Evolutionary conservation across 352 stramenopile genomes (phyloP).

Genomic region (Phytopythium mirpurense): DNA sequence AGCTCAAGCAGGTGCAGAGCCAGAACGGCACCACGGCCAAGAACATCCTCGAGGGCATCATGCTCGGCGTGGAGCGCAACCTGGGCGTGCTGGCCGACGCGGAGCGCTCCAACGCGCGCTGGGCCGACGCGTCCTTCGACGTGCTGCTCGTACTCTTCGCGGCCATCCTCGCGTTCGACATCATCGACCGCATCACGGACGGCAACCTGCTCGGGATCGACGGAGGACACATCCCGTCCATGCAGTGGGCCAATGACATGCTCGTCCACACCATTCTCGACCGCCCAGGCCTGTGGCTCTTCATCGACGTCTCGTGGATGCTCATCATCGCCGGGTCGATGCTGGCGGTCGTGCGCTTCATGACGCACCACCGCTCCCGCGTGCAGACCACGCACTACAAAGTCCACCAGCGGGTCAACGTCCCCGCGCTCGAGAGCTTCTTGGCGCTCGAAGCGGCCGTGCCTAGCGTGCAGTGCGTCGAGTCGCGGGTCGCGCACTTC

Average conservation of each 20-base stretch:
- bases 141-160: slow-evolving; percentile 91
- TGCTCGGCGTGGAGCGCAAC: slow-evolving; percentile 61
- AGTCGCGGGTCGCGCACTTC: slow-evolving; percentile 80
- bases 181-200: slow-evolving; percentile 94
- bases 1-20: slow-evolving; percentile 85
- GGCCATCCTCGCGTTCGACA: slow-evolving; percentile 90
- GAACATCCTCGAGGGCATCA: slow-evolving; percentile 53
- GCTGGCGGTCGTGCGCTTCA: slow-evolving; percentile 26
- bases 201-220: slow-evolving; percentile 81
- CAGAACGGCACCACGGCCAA: slow-evolving; percentile 80
- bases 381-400: slow-evolving; percentile 36
- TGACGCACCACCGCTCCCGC: slow-evolving; percentile 29
- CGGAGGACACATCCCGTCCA: slow-evolving; percentile 24
- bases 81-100: slow-evolving; percentile 48
- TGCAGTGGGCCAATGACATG: slow-evolving; percentile 50
- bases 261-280: slow-evolving; percentile 37
- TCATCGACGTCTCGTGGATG: slow-evolving; percentile 43
- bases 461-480: slow-evolving; percentile 25
- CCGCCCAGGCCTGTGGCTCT: slow-evolving; percentile 43
- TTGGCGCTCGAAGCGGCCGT: slow-evolving; percentile 11
- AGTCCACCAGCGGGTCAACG: slow-evolving; percentile 42
- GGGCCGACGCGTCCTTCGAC: slow-evolving; percentile 69
- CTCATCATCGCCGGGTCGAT: slow-evolving; percentile 31
- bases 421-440: slow-evolving; percentile 51
- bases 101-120: slow-evolving; percentile 62